Evolutionary conservation across 306 rosid genomes (phyloP).

Genomic region (Castanea crenata): DNA sequence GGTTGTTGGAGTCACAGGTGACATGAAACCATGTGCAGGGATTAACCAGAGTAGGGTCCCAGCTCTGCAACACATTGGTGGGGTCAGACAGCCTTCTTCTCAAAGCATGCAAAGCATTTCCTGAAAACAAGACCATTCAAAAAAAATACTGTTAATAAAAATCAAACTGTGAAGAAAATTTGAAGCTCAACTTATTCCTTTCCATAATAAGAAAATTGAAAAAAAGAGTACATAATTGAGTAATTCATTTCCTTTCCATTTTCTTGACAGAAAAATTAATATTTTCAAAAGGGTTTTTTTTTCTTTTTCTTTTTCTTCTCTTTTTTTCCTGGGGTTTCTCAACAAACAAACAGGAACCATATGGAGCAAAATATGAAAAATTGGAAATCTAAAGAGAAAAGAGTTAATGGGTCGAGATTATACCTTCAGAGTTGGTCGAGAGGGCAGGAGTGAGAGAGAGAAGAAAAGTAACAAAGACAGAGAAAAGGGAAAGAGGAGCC

Average conservation of each 20-base stretch:
- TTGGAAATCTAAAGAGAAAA: neutral
- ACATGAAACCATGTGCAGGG: slow-evolving; percentile 99
- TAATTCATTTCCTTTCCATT: neutral
- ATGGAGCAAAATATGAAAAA: neutral
- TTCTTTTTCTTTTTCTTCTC: neutral
- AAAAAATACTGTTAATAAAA: neutral
- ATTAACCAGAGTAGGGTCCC: slow-evolving; percentile 99
- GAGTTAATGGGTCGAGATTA: slow-evolving; percentile 1
- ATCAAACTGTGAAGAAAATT: slow-evolving; percentile 21
- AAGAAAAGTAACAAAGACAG: slow-evolving; percentile 24
- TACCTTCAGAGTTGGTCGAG: slow-evolving; percentile 56
- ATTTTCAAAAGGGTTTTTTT: neutral
- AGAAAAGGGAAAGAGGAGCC: slow-evolving; percentile 28
- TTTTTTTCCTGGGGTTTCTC: slow-evolving; percentile 3
- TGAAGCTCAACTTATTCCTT: neutral
- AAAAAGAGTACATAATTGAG: neutral
- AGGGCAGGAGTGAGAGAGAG: slow-evolving; percentile 32
- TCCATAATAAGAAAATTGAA: neutral
- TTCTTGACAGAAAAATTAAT: neutral
- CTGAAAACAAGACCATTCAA: slow-evolving; percentile 32
- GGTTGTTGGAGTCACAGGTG: slow-evolving; percentile 71
- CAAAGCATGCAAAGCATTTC: slow-evolving; percentile 79
- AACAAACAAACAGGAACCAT: slow-evolving; percentile 25
- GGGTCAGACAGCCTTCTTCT: slow-evolving; percentile 72
- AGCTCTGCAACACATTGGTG: slow-evolving; percentile 81